These are phyloP conservation scores for Sarocladium strictum DNA, from an alignment of 2,329 filamentous ascomycete species.

Conservation along the genomic window DNA sequence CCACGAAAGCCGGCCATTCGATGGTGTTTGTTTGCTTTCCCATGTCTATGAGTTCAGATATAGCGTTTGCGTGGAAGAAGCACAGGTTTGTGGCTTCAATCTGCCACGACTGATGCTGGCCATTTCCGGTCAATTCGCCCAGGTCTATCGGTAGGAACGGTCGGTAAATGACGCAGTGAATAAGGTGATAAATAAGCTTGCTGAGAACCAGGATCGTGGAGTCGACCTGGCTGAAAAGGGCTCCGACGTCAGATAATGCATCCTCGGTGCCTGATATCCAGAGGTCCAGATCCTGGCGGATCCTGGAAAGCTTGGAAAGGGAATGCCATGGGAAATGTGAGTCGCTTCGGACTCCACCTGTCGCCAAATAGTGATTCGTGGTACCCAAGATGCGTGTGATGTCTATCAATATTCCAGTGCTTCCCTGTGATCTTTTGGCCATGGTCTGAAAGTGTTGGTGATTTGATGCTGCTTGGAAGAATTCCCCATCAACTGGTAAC, in stretches of 20 bases:
- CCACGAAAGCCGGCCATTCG: conserved; percentile 82
- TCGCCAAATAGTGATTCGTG: conserved; percentile 77
- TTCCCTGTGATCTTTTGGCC: conserved; percentile 67
- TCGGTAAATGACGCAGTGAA: conserved; percentile 81
- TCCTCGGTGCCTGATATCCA: conserved; percentile 81
- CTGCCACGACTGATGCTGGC: conserved; percentile 87
- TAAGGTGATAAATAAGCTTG: conserved; percentile 81
- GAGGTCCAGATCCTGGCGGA: conserved; percentile 75
- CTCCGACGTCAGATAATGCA: conserved; percentile 68
- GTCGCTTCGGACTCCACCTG: conserved; percentile 81
- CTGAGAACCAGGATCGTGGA: conserved; percentile 74
- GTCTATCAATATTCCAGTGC: conserved; percentile 76
- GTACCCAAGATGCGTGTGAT: conserved; percentile 77
- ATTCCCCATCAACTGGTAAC: conserved; percentile 66
- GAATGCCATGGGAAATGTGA: conserved; percentile 90
- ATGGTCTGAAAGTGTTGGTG: conserved; percentile 64
- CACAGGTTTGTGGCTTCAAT: conserved; percentile 87
- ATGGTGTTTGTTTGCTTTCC: conserved; percentile 68
- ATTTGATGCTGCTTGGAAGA: conserved; percentile 75
- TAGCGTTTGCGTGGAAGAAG: conserved; percentile 80
- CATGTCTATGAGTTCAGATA: conserved; percentile 74
- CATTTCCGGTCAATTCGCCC: conserved; percentile 69
- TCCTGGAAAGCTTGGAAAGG: conserved; percentile 77
- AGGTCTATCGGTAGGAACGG: conserved; percentile 83
- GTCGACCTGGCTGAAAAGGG: conserved; percentile 70